A percentile compares a stretch with the other conserved stretches of the same genome.
Evolutionary conservation across 257 asterid genomes (phyloP).

Genomic region (Oldenlandia corymbosa): DNA sequence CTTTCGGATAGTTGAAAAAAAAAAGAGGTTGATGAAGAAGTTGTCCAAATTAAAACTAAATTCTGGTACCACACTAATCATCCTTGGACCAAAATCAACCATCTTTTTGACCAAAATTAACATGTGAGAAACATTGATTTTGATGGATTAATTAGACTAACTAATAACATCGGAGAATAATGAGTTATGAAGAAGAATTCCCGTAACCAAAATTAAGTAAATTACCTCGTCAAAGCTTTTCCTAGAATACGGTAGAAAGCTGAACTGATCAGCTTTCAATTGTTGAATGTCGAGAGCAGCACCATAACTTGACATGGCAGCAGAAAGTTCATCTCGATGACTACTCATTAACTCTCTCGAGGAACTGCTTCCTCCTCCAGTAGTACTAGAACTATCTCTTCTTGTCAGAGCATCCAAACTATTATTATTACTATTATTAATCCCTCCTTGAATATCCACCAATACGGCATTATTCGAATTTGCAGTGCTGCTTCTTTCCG

Average conservation of each 20-base stretch:
- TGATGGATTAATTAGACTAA: no score
- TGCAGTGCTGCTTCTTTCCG: constrained; percentile 30
- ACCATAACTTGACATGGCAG: constrained; percentile 41
- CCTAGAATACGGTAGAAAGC: constrained; percentile 60
- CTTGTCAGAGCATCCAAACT: constrained; percentile 21
- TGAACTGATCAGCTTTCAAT: constrained; percentile 60
- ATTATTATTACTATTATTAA: constrained; percentile 9
- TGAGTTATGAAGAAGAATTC: background rate
- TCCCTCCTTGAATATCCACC: no score
- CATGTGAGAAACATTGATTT: no score
- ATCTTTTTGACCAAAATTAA: no score
- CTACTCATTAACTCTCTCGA: constrained; percentile 41
- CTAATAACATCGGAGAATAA: no score
- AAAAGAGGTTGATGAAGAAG: constrained; percentile 1
- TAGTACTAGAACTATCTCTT: constrained; percentile 50
- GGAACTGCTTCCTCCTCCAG: constrained; percentile 42
- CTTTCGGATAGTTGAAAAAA: constrained; percentile 11
- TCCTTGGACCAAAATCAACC: constrained; percentile 18
- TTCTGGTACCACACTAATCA: background rate
- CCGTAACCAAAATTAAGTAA: no score
- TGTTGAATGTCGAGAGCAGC: constrained; percentile 61
- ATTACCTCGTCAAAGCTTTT: constrained; percentile 80
- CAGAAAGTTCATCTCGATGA: constrained; percentile 47
- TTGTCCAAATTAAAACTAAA: constrained; percentile 8
- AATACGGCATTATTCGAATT: no score